These are phyloP conservation scores for Chrysanthemum seticuspe DNA, from an alignment of 129 eudicot species.

Conservation along the genomic window DNA sequence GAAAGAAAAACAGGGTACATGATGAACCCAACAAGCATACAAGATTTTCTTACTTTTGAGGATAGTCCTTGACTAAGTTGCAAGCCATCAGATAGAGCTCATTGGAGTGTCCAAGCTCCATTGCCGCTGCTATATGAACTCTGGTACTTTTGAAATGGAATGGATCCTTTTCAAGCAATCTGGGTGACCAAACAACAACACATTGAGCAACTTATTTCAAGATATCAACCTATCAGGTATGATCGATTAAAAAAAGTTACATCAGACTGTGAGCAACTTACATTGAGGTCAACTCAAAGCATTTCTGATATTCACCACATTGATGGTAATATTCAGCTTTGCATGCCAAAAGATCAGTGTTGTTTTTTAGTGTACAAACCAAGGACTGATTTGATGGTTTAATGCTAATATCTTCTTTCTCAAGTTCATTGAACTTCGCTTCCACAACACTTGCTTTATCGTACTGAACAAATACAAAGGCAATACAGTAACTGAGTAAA, in stretches of 20 bases:
- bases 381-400: slow-evolving; percentile 52
- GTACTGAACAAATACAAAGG: slow-evolving; percentile 46
- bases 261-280: slow-evolving; percentile 38
- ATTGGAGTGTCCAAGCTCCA: slow-evolving; percentile 97
- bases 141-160: slow-evolving; percentile 87
- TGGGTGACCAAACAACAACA: slow-evolving; percentile 28
- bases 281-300: slow-evolving; percentile 89
- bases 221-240: slow-evolving; percentile 3
- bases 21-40: too few species aligned
- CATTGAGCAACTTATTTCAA: background rate
- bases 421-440: slow-evolving; percentile 76
- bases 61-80: slow-evolving; percentile 69
- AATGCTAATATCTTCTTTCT: slow-evolving; percentile 55
- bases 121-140: slow-evolving; percentile 96
- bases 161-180: slow-evolving; percentile 96
- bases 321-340: slow-evolving; percentile 98
- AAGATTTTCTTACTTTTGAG: too few species aligned
- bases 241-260: background rate
- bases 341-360: slow-evolving; percentile 96
- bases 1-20: too few species aligned
- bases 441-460: slow-evolving; percentile 75
- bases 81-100: slow-evolving; percentile 97
- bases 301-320: slow-evolving; percentile 95
- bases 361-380: slow-evolving; percentile 68
- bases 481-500: background rate